Evolutionary conservation across 495 filamentous ascomycete genomes (phyloP), one percentile per base, ranked within the genome.

Genomic region (Penicillium maclennaniae): DNA sequence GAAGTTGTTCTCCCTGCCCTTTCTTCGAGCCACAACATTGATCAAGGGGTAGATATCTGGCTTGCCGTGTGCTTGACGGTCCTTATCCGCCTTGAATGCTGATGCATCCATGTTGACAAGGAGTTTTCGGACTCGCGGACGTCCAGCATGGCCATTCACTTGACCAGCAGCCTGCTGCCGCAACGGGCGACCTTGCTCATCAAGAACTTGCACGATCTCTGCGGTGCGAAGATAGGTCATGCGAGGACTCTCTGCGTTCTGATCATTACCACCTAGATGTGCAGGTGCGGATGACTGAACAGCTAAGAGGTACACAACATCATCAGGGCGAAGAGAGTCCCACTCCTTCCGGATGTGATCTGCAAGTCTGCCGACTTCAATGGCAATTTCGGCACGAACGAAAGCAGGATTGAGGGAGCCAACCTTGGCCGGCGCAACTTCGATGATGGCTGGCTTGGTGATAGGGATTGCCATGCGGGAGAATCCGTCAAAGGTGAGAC

Each of bases 1-100:
- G 81, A 97, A 99, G 67, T 97, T 99, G 66, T 99, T 99, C 65
- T 97, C 95, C 42, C 91, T 79, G 16, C 88, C 86, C 66, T 84
- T 88, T 48, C 93, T 82, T 31, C 92, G 87, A 26, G 96, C 79
- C 45, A 99, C 68, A 5, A 97, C 76, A 62, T 99, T 97, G 55
- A 99, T 86, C 23, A 77, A 74, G 34, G 93, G 86, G 62, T 97
- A 96, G 40, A 95, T 73, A 54, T 95, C 85, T 15, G 80, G 76
- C 62, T 87, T 87, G 27, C 87, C 87, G 48, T 76, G 76, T 6
- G 76, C 64, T 36, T 76, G 74, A 23, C 74, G 72, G 45, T 89
- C 85, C 51, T 81, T 82, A 73, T 99, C 93, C 21, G 80, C 75
- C 59, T 88, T 87, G 74, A 91, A 97, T 45, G 84, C 83, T 49